Percentiles rank a stretch among this genome's conserved stretches.
These are phyloP conservation scores for Alternaria brassicae DNA, from an alignment of 2,329 filamentous ascomycete genomes.

Conservation along the genomic window DNA sequence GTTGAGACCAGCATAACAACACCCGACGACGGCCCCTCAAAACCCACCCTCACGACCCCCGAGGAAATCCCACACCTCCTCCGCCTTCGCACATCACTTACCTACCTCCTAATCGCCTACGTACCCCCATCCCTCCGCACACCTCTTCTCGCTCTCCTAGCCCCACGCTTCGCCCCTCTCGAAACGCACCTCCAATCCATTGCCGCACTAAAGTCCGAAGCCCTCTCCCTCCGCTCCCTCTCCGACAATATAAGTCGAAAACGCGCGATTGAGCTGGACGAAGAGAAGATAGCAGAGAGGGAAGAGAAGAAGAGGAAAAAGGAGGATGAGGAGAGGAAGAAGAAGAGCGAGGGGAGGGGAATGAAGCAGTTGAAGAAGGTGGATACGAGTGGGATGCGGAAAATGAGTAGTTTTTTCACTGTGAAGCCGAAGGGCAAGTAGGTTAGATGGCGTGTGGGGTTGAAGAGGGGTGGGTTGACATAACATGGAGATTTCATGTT, in stretches of 20 bases:
- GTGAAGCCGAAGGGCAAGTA: slow-evolving; percentile 59
- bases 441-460: neutral
- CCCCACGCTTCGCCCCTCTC: slow-evolving; percentile 72
- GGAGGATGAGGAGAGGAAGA: slow-evolving; percentile 88
- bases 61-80: slow-evolving; percentile 65
- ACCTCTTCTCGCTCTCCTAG: slow-evolving; percentile 50
- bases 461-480: neutral
- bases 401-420: slow-evolving; percentile 92
- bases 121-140: slow-evolving; percentile 56
- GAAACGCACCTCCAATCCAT: slow-evolving; percentile 73
- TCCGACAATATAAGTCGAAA: slow-evolving; percentile 74
- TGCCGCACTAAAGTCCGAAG: slow-evolving; percentile 72
- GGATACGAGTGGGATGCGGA: slow-evolving; percentile 92
- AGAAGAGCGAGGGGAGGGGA: slow-evolving; percentile 78
- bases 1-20: slow-evolving; percentile 1
- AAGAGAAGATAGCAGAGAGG: slow-evolving; percentile 58
- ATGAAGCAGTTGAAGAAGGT: slow-evolving; percentile 87
- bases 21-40: slow-evolving; percentile 11
- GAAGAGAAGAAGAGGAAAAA: slow-evolving; percentile 83
- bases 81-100: slow-evolving; percentile 68
- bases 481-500: too few species aligned
- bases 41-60: slow-evolving; percentile 37
- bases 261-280: slow-evolving; percentile 63
- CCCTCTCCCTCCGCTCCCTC: slow-evolving; percentile 70
- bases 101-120: slow-evolving; percentile 70